Base-by-base conservation (phyloP, 805 yeast species). In the Yarrowia sp. region DNA sequence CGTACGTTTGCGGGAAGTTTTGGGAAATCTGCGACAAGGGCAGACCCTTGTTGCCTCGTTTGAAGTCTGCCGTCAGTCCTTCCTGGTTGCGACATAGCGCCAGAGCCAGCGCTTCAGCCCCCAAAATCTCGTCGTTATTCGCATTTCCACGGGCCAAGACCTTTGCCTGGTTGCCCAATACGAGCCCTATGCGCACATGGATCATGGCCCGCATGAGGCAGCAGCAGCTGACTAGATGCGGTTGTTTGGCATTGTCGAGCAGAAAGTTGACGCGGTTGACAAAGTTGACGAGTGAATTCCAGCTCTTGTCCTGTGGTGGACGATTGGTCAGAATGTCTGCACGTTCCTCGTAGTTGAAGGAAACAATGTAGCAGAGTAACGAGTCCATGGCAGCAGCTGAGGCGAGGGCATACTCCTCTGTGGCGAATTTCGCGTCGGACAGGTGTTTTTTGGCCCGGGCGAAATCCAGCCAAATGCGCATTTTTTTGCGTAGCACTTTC, bases 361-460 rank as follows among this genome's bases (percentile, higher is more conserved):
- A 78, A 3, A 77, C 70, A 62, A 77, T 72, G 63, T 76, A 75
- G 54, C 77, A 73, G 46, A 80, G 67, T 17, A 80, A 64, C 8
- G 81, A 71, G 68, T 80, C 83, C 64, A 79, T 67, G 11, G 74
- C 72, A 6, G 72, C 67, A 6, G 78, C 73, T 3, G 75, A 72
- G 0, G 80, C 77, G n/a, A 69, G 68, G 10, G 68, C 68, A 28
- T 67, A 68, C 54, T 75, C 67, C 8, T 74, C 68, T 3, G 67
- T 67, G 12, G 67, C 64, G 46, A 69, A 68, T 12, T 74, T 74
- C 1, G 71, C 65, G 66, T 80, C 82, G 14, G 79, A 72, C 43
- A 74, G 76, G 69, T 78, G 80, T 67, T 80, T 79, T 65, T 76
- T 73, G 8, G 69, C 67, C 8, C 78, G 71, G 0, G 81, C 81